Evolutionary conservation across 352 stramenopile species (phyloP).

Genomic region (Phytophthora crassamura): DNA sequence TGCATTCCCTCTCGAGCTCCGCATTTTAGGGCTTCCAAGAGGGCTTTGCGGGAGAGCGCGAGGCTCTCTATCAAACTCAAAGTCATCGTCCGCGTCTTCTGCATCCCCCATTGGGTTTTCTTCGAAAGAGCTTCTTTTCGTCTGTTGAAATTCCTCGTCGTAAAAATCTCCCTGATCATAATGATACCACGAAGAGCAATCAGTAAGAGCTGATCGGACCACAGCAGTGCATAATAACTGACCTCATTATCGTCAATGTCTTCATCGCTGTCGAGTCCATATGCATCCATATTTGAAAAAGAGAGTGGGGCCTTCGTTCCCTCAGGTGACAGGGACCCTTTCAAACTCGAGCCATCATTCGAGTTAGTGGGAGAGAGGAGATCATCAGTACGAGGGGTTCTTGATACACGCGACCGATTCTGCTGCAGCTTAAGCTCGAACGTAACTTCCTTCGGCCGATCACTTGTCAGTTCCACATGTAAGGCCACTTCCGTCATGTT

Average conservation of each 20-base stretch:
- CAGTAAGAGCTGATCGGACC: background rate
- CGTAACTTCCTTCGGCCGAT: conserved; percentile 88
- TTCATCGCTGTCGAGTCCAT: conserved; percentile 84
- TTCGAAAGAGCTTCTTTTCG: conserved; percentile 81
- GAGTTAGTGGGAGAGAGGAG: conserved; percentile 74
- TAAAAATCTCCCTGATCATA: conserved; percentile 67
- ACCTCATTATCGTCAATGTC: conserved; percentile 89
- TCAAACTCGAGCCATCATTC: conserved; percentile 76
- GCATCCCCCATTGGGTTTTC: conserved; percentile 75
- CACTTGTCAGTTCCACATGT: conserved; percentile 86
- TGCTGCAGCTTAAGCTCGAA: conserved; percentile 88
- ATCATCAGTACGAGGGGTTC: conserved; percentile 66
- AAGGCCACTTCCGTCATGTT: conserved; percentile 88
- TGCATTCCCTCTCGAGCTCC: conserved; percentile 34
- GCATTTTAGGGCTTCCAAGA: conserved; percentile 62
- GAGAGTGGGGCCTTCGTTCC: conserved; percentile 53
- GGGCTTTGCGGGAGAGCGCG: conserved; percentile 53
- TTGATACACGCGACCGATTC: conserved; percentile 72
- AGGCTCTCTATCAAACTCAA: conserved; percentile 87
- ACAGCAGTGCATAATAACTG: background rate
- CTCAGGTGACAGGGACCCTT: conserved; percentile 73
- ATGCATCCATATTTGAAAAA: conserved; percentile 68
- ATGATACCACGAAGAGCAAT: conserved; percentile 10
- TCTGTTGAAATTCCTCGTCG: conserved; percentile 74
- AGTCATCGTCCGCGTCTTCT: conserved; percentile 89